Base-by-base conservation (phyloP, 192 early-diverging fungal genomes). In the Backusella tarrabulga region DNA sequence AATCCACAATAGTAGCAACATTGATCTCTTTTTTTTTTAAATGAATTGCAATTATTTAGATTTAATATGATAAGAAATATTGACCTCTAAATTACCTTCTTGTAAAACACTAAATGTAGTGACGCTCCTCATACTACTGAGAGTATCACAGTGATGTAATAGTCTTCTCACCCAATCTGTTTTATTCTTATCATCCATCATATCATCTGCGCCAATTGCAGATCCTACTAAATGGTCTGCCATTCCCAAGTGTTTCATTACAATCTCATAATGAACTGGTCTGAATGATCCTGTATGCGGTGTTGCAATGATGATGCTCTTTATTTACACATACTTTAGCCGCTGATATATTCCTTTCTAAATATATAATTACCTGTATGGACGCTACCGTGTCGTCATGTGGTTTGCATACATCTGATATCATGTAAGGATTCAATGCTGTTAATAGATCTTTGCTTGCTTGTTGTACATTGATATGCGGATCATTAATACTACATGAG, bases 241-340 rank as follows among this genome's bases (percentile, higher is more conserved):
- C 84, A 92, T 86, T 6, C 85, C 88, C 34, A 95, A 67, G 63
- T 83, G 79, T 5, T 79, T 76, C 73, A 89, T 78, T 0, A 92
- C 87, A 41, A 88, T 76, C 35, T 89, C 82, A 76, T 94, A 94
- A 54, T 95, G 92, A 8, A 80, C 84, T 34, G 90, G 83, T 56
- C 90, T 79, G 72, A 94, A 95, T 1, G 82, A 87, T 0, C 90
- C 90, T 5, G 87, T 85, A 63, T 90, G 85, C 26, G 90, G 89
- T 15, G 79, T 56, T 5, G 82, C 72, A 74, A 79, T 79, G 19
- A 83, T 82, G 11, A 83, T 67, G 15, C 35, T 75, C 79, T 78
- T 56, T 17, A 73, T 52, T 40, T 73, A 56, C 19, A 6, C 32
- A 3, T 32, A 32, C 0, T 72, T 52, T 38, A 36, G 34, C 19